These are phyloP conservation scores for Moesziomyces antarcticus DNA, from an alignment of 1,284 basidiomycete genomes.

Conservation along the genomic window DNA sequence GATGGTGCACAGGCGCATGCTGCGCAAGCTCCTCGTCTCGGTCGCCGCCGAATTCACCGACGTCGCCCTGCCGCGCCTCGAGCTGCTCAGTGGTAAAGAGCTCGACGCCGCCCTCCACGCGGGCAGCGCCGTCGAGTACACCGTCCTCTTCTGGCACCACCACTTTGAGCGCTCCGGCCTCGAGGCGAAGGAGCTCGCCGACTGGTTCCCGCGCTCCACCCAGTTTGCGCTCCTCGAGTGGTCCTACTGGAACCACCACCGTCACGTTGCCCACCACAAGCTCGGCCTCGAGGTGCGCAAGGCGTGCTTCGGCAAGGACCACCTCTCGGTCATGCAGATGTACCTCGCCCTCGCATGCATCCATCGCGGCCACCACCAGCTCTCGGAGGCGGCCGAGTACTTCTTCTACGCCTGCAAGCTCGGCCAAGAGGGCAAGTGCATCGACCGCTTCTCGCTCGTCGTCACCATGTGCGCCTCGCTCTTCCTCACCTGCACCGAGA, in stretches of 20 bases:
- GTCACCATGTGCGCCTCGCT: slow-evolving; percentile 7
- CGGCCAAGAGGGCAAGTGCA: not conserved
- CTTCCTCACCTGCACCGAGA: slow-evolving; percentile 6
- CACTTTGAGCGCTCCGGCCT: slow-evolving; percentile 11
- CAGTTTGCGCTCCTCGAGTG: slow-evolving; percentile 12
- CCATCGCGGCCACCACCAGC: slow-evolving; percentile 2
- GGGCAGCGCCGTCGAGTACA: slow-evolving; percentile 8
- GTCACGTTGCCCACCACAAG: slow-evolving; percentile 1
- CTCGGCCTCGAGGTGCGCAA: slow-evolving; percentile 5
- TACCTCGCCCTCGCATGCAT: slow-evolving; percentile 5
- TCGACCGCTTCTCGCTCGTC: slow-evolving; percentile 7
- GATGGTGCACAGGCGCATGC: slow-evolving; percentile 7
- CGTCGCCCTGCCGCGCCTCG: slow-evolving; percentile 23
- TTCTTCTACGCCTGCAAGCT: slow-evolving; percentile 9
- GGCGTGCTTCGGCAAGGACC: slow-evolving; percentile 6
- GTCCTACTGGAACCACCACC: slow-evolving; percentile 8
- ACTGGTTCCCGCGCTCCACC: slow-evolving; percentile 8
- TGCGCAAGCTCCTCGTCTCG: slow-evolving; percentile 37
- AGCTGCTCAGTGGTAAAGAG: slow-evolving; percentile 8
- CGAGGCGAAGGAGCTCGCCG: not conserved
- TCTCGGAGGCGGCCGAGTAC: slow-evolving; percentile 2
- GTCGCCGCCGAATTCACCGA: slow-evolving; percentile 50
- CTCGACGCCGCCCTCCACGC: slow-evolving; percentile 35
- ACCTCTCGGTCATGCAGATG: slow-evolving; percentile 8
- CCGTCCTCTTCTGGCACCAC: slow-evolving; percentile 8